A percentile compares a stretch with the other conserved stretches of the same genome.
Conservation (phyloP, 129 eudicot species). For the Mikania micrantha region DNA sequence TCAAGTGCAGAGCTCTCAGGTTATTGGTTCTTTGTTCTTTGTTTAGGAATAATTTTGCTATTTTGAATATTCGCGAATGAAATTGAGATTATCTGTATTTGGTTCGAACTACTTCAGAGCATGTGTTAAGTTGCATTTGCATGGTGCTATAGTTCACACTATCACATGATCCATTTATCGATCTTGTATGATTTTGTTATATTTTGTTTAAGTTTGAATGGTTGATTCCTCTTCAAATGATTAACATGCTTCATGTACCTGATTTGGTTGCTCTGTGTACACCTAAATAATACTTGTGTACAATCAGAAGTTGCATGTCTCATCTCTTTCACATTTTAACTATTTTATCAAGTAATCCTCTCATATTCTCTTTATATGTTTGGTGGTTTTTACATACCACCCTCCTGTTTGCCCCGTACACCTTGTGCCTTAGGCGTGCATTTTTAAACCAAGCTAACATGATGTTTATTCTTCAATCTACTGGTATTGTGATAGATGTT, state of each 20-base stretch:
- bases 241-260: not conserved
- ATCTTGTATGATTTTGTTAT: not conserved
- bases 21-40: not conserved
- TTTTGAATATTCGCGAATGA: not conserved
- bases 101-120: not conserved
- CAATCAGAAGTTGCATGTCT: no score
- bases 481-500: not conserved
- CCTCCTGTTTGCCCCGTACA: no score
- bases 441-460: no score
- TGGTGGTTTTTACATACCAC: no score
- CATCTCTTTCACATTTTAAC: no score
- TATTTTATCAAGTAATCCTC: no score
- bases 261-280: no score
- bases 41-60: not conserved
- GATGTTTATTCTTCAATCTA: not conserved
- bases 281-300: no score
- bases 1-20: constrained; percentile 95
- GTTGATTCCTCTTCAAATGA: not conserved
- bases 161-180: not conserved
- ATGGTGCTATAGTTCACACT: no score
- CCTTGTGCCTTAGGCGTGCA: no score
- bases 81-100: not conserved
- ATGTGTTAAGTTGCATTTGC: not conserved
- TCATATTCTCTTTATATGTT: no score
- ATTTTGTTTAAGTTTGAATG: not conserved